These are phyloP conservation scores for Serendipita sp. DNA, from an alignment of 768 basidiomycete genomes.

Conservation along the genomic window DNA sequence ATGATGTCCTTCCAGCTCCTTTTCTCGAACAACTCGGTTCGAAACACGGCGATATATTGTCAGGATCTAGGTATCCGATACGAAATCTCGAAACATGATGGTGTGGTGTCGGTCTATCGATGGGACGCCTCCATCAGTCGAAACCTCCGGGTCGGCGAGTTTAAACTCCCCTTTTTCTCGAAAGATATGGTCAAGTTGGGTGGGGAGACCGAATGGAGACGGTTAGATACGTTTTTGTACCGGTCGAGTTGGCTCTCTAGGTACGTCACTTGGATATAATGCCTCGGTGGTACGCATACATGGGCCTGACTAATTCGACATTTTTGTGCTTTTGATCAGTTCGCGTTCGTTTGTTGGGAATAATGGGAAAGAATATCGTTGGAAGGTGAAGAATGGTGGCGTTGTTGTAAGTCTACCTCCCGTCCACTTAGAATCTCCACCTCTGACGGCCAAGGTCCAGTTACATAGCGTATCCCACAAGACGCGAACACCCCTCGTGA, in stretches of 20 bases:
- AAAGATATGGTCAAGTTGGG: background rate
- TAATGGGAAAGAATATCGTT: background rate
- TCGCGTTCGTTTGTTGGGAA: background rate
- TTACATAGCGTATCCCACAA: background rate
- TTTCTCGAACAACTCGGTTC: background rate
- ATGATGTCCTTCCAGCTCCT: background rate
- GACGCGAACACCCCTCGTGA: background rate
- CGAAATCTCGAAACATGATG: background rate
- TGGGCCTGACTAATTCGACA: too few relatives aligned
- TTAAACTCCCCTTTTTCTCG: background rate
- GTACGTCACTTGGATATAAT: too few relatives aligned
- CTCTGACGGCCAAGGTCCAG: background rate
- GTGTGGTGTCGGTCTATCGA: background rate
- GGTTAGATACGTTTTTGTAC: background rate
- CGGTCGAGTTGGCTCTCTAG: background rate
- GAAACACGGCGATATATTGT: background rate
- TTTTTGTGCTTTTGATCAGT: background rate
- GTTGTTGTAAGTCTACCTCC: background rate
- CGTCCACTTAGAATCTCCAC: background rate
- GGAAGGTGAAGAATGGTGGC: background rate
- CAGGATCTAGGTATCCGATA: background rate
- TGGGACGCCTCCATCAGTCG: background rate
- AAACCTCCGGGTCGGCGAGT: slow-evolving; percentile 1
- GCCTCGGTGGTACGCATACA: too few relatives aligned
- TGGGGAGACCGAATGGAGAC: background rate